Percentiles rank a stretch among this genome's conserved stretches.
Conservation (phyloP, 2,329 filamentous ascomycete genomes). For the Phaeoacremonium minimum region DNA sequence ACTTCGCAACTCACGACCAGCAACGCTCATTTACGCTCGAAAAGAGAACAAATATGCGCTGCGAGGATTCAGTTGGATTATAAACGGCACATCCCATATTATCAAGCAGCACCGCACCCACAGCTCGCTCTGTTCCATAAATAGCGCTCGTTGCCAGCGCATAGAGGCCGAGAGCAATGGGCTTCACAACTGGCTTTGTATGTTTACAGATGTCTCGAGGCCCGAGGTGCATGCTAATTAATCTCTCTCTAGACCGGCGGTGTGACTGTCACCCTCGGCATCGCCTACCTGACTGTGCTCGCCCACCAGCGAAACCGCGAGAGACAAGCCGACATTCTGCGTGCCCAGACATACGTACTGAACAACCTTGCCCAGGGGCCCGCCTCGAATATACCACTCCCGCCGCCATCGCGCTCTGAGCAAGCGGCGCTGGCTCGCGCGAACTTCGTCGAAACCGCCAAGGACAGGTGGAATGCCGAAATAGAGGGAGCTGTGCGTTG, state of each 20-base stretch:
- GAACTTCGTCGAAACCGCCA: constrained; percentile 60
- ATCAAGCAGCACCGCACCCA: no score
- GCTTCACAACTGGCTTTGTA: constrained; percentile 73
- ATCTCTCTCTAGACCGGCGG: constrained; percentile 58
- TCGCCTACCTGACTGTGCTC: constrained; percentile 68
- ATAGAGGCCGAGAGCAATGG: constrained; percentile 54
- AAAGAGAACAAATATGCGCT: no score
- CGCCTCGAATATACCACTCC: constrained; percentile 24
- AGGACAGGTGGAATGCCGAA: constrained; percentile 76
- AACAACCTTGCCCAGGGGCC: constrained; percentile 48
- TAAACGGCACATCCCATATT: no score
- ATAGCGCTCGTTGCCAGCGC: no score
- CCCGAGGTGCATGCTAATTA: background rate
- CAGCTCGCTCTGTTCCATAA: no score
- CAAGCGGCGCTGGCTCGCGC: constrained; percentile 46
- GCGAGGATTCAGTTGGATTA: background rate
- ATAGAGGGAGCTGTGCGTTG: constrained; percentile 62
- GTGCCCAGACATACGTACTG: constrained; percentile 51
- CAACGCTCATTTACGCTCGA: no score
- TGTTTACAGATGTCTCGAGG: constrained; percentile 23
- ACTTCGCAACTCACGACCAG: background rate
- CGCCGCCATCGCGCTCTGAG: constrained; percentile 42
- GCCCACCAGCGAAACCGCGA: constrained; percentile 66
- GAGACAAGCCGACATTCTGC: constrained; percentile 50
- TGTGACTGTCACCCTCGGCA: constrained; percentile 68